Evolutionary conservation across 1,284 basidiomycete species (phyloP), one percentile per base, ranked within the genome.

Genomic region (Irpex lacteus): DNA sequence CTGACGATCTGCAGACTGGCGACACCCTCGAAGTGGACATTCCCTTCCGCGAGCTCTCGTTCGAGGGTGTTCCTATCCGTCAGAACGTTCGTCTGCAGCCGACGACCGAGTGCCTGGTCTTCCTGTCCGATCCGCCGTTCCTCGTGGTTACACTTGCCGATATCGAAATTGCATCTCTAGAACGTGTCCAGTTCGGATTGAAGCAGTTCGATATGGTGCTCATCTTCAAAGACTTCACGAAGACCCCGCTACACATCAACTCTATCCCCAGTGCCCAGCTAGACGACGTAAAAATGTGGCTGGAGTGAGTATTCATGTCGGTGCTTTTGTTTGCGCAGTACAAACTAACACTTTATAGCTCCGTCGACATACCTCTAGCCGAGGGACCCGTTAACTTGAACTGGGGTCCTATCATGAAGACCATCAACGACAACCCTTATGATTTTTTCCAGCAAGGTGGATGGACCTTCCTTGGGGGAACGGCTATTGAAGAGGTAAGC

Each of bases 201-300:
- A 98, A 96, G 76, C 96, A 98, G 72, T 99, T 99, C 71, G 98
- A 99, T 82, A 85, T 99, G 75, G 94, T 98, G 18, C 88, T 99
- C 62, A 92, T 99, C 65, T 94, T 98, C 83, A 95, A 94, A 74
- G 98, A 99, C 76, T 98, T 98, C 78, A 92, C 94, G 38, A 94
- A 94, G 70, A 69, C 90, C 3, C 96, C 96, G 0, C 82, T 98
- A 18, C 96, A 98, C 71, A 94, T 98, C 80, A 98, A 98, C 75
- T 95, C 95, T 1, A 96, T 98, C 68, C 94, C 94, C n/a, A 93
- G 87, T 64, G 79, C 86, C 0, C 91, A 95, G 70, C 85, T 98
- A 67, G 96, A 98, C 73, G 95, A 96, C 70, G 95, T 98, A 66
- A 98, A 98, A 78, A 95, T 97, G 74, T 99, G 96, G 97, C 86